Base-by-base conservation (phyloP, 345 rosid species). In the Rhizophora apiculata region DNA sequence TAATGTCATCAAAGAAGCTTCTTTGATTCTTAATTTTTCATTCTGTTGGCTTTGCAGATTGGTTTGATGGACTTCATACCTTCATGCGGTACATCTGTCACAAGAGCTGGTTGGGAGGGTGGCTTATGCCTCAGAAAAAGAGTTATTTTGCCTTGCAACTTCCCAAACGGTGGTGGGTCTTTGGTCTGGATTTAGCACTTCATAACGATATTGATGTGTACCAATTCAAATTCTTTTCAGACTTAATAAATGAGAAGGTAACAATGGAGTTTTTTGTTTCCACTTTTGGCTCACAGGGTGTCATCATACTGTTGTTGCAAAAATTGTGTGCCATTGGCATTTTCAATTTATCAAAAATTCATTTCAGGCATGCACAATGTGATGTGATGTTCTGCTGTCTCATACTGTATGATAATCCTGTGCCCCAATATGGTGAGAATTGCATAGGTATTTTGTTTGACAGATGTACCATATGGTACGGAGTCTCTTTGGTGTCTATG, bases 71-170 rank as follows among this genome's bases (percentile, higher is more conserved):
- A 55, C 94, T 95, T 73, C 82, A 95, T 76, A 95, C 99, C 72
- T 95, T 95, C 75, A 95, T 95, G 98, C 88, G 99, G 82, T 87
- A 86, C 78, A 92, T 95, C 73, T 95, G 99, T 79, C 98, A 92
- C 72, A 92, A 95, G 80, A 95, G 90, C 82, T 95, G 99, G 99
- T 83, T 95, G 84, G 99, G 99, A 29, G 99, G 99, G 72, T 92
- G 99, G 99, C 76, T 95, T 66, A 95, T 95, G 96, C 99, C 99
- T 63, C 99, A 95, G 80, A 92, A 88, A 85, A 92, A 88, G 85
- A 95, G 99, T 83, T 95, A 95, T 73, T 95, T 92, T 84, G 96
- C 98, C 29, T 82, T 95, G 87, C 96, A 90, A 79, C 91, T 95
- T 49, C 99, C 99, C 6, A 78, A 86, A 74, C 69, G 89, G 34